These are phyloP conservation scores for Fomes fomentarius DNA, from an alignment of 1,284 basidiomycete genomes.

Conservation along the genomic window DNA sequence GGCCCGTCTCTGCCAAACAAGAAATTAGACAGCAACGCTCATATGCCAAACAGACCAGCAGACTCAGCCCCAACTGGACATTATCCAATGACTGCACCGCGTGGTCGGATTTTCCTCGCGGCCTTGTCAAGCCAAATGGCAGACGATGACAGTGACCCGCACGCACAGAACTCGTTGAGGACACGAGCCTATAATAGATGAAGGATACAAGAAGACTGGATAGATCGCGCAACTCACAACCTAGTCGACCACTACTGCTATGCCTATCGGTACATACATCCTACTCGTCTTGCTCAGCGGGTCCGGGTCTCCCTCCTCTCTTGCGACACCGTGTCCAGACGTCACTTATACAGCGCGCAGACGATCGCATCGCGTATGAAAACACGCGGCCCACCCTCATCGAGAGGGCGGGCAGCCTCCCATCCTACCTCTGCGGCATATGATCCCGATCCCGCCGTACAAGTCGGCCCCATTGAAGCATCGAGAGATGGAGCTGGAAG, in stretches of 20 bases:
- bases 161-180: not conserved
- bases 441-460: constrained; percentile 10
- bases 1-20: too few relatives aligned
- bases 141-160: not conserved
- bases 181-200: not conserved
- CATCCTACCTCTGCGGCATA: not conserved
- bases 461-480: constrained; percentile 20
- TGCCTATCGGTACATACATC: constrained; percentile 18
- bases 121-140: too few relatives aligned
- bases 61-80: too few relatives aligned
- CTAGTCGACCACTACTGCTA: constrained; percentile 21
- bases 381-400: constrained; percentile 17
- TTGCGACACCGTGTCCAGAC: not conserved
- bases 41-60: too few relatives aligned
- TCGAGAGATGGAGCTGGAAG: constrained; percentile 7
- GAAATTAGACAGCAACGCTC: too few relatives aligned
- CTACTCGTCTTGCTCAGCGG: constrained; percentile 12
- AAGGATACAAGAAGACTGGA: constrained; percentile 24
- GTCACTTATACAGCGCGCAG: constrained; percentile 2
- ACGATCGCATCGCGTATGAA: not conserved
- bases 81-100: too few relatives aligned
- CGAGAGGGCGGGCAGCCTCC: constrained; percentile 18
- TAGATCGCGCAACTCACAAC: constrained; percentile 17
- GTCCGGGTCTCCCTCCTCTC: constrained; percentile 1
- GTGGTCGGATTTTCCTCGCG: too few relatives aligned